phyloP scores from a whole-genome alignment of 176 grass and related monocot species.

The Avena atlantica region DNA sequence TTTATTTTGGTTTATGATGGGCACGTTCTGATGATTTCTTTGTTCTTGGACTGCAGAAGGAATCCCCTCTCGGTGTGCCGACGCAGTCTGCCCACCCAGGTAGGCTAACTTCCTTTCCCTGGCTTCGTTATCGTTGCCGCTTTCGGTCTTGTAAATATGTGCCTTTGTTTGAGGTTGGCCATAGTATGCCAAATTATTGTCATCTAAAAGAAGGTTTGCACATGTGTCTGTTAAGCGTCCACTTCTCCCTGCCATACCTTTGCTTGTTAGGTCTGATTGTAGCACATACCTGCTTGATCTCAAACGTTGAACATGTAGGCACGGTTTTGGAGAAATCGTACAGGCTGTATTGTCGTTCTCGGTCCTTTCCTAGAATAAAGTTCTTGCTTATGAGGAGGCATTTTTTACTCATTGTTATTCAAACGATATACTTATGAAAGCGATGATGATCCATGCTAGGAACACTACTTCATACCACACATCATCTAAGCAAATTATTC shows the following conservation, averaged over 20 bases:
- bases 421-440: neutral
- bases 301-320: neutral
- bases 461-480: neutral
- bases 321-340: neutral
- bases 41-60: slow-evolving; percentile 56
- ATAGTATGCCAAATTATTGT: neutral
- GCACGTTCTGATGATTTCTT: slow-evolving; percentile 2
- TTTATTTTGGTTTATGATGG: neutral
- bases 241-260: neutral
- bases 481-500: neutral
- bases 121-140: neutral
- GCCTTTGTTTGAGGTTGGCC: neutral
- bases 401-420: neutral
- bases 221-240: neutral
- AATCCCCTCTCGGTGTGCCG: slow-evolving; percentile 75
- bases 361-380: neutral
- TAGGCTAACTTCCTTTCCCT: slow-evolving; percentile 4
- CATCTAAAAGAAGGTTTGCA: neutral
- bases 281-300: neutral
- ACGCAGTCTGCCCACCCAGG: slow-evolving; percentile 94
- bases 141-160: neutral
- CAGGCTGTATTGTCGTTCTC: neutral
- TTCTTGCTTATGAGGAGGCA: neutral
- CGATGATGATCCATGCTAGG: neutral
- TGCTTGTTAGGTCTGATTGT: neutral